These are phyloP conservation scores for Nothopassalora personata DNA, from an alignment of 2,329 filamentous ascomycete species.

Conservation along the genomic window DNA sequence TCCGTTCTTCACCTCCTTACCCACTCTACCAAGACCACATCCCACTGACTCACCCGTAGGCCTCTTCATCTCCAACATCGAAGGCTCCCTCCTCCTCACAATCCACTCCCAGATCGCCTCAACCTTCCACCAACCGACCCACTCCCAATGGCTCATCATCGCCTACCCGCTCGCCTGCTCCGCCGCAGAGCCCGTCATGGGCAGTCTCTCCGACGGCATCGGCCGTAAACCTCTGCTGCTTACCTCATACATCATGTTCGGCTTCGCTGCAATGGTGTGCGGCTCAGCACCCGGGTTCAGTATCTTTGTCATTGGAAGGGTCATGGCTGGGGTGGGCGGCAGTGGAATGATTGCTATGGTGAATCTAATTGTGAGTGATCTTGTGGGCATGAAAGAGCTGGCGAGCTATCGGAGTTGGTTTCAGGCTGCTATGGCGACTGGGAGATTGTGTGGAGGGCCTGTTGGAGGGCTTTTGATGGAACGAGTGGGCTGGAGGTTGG, in stretches of 20 bases:
- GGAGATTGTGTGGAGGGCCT: background rate
- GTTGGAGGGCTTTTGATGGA: background rate
- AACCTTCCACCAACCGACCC: background rate
- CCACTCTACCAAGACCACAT: background rate
- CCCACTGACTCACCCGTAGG: background rate
- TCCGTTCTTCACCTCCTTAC: background rate
- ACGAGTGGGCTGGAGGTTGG: background rate
- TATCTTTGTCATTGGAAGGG: background rate
- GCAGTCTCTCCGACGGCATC: background rate
- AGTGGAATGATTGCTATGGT: background rate
- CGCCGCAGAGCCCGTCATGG: background rate
- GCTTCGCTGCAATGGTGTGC: background rate
- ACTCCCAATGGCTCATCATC: slow-evolving; percentile 4
- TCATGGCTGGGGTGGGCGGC: background rate
- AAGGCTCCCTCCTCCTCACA: slow-evolving; percentile 1
- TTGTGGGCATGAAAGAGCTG: slow-evolving; percentile 2
- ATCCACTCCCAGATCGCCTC: background rate
- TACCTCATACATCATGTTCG: background rate
- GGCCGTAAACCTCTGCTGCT: slow-evolving; percentile 1
- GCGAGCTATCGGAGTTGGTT: background rate
- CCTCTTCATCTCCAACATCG: slow-evolving; percentile 3
- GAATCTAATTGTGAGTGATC: slow-evolving; percentile 2
- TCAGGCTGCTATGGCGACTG: slow-evolving; percentile 3
- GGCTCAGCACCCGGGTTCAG: background rate
- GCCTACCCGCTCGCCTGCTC: background rate